phyloP scores from a whole-genome alignment of 192 early-diverging fungal genomes.

The Endogone sp. region DNA sequence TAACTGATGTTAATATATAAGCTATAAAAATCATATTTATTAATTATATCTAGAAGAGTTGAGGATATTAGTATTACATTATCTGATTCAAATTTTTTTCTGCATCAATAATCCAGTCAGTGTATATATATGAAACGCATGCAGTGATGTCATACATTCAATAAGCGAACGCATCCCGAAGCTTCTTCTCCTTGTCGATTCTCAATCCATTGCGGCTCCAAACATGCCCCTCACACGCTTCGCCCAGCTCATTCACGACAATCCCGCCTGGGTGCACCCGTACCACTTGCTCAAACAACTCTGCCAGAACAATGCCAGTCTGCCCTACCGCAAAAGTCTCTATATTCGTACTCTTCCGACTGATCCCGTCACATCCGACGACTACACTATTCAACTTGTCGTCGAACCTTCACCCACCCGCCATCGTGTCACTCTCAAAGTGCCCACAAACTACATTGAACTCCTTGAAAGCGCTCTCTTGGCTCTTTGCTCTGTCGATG shows the following conservation, averaged over 20 bases:
- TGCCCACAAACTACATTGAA: neutral
- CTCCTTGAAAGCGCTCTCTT: neutral
- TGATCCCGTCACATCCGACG: neutral
- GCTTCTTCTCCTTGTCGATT: too few relatives aligned
- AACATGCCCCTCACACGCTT: neutral
- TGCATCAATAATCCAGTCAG: too few relatives aligned
- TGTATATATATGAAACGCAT: too few relatives aligned
- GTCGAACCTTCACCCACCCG: neutral
- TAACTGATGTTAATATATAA: too few relatives aligned
- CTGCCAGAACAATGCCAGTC: neutral
- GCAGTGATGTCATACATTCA: too few relatives aligned
- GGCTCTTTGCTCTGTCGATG: neutral
- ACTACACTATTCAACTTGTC: neutral
- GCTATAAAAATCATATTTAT: too few relatives aligned
- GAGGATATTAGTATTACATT: too few relatives aligned
- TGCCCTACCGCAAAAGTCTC: neutral
- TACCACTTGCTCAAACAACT: neutral
- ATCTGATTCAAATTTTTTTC: too few relatives aligned
- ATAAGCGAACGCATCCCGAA: too few relatives aligned
- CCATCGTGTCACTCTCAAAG: neutral
- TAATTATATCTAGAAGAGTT: too few relatives aligned
- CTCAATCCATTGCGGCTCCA: too few relatives aligned
- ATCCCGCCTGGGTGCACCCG: neutral
- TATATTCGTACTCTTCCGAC: neutral
- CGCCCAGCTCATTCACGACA: neutral